Base-by-base conservation (phyloP, 805 yeast species). In the Zygotorulaspora florentina region DNA sequence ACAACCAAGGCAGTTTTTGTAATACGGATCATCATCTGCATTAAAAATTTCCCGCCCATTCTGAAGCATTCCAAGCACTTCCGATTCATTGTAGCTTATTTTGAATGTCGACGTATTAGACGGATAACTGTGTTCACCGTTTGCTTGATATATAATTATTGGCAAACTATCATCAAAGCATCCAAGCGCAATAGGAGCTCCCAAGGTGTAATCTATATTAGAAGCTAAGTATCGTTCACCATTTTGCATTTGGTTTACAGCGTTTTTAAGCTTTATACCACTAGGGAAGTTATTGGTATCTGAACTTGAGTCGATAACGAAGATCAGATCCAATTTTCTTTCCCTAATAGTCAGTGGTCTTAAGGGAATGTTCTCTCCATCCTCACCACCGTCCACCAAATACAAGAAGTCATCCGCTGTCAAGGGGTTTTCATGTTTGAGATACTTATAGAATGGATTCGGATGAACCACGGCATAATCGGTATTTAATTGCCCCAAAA, bases 351-450 rank as follows among this genome's bases (percentile, higher is more conserved):
- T 56, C 41, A 86, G 70, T 2, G 91, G 87, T 26, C 74, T 67
- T 31, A 83, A 62, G 0, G 95, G 93, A 13, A 86, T 71, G 56
- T 84, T 84, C 62, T 84, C 88, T 8, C 73, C 70, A 61, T 85
- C 91, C 61, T 82, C 87, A 27, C 93, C 95, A 35, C 95, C 95
- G 59, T 86, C 95, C 26, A 79, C 87, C 48, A 86, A 53, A 46
- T 66, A 69, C n/a, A 71, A 47, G 33, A 60, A 62, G 43, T 64
- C 64, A 2, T 67, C 58, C 2, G 54, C 43, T 17, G 65, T 60
- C 29, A 58, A 57, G n/a, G 57, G 55, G 31, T 54, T 52, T 10
- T 33, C 48, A 3, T 43, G 40, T 33, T 54, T 57, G 8, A 59
- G 65, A 42, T 55, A 62, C 15, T 53, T 52, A 49, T 66, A 73